phyloP scores from a whole-genome alignment of 75 land plant species.

The Chamaecyparis obtusa region DNA sequence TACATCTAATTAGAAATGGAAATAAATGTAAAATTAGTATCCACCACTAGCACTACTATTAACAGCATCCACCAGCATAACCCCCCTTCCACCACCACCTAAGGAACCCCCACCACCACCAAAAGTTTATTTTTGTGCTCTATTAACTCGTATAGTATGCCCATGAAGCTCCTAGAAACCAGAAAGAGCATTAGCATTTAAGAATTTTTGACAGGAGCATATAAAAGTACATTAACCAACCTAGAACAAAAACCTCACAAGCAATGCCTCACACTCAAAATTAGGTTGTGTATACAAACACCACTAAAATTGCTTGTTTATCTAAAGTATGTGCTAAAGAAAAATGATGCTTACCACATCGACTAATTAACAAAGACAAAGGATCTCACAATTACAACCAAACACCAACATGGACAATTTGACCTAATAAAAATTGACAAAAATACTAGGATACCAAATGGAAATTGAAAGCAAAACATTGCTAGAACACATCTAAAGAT shows the following conservation, averaged over 20 bases:
- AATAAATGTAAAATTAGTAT: too few relatives aligned
- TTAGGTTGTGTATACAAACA: background rate
- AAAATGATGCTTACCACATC: too few relatives aligned
- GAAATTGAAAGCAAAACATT: too few relatives aligned
- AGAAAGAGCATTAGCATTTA: background rate
- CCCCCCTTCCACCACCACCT: background rate
- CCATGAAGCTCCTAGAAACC: conserved; percentile 16
- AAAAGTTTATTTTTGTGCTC: background rate
- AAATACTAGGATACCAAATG: background rate
- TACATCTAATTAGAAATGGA: too few relatives aligned
- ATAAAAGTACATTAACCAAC: background rate
- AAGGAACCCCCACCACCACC: background rate
- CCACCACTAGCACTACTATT: background rate
- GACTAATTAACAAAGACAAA: background rate
- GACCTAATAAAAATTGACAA: too few relatives aligned
- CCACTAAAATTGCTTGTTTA: background rate
- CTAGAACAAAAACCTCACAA: background rate
- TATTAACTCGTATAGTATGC: background rate
- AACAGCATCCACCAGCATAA: background rate
- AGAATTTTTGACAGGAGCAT: background rate
- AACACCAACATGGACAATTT: background rate
- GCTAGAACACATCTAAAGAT: background rate
- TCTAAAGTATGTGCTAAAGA: background rate
- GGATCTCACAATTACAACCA: background rate
- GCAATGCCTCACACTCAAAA: background rate